These are phyloP conservation scores for Karstenula rhodostoma DNA, from an alignment of 2,329 filamentous ascomycete genomes.

Conservation along the genomic window DNA sequence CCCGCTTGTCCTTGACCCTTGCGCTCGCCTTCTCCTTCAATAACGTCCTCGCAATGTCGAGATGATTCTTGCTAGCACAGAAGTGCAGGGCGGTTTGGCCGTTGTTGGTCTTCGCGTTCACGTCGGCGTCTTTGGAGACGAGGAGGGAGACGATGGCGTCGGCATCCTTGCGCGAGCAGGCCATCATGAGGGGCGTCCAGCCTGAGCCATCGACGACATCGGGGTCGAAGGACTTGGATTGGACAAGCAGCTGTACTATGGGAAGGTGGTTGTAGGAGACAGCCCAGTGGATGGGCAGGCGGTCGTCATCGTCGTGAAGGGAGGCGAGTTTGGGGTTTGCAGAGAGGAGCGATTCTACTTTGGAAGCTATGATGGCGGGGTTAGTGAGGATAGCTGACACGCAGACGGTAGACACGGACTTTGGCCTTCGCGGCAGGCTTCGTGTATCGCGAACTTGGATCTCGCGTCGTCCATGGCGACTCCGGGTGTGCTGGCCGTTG, in stretches of 20 bases:
- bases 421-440: slow-evolving; percentile 84
- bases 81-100: slow-evolving; percentile 92
- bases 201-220: slow-evolving; percentile 83
- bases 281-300: slow-evolving; percentile 94
- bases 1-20: slow-evolving; percentile 81
- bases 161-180: slow-evolving; percentile 75
- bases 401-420: slow-evolving; percentile 60
- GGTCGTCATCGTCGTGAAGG: slow-evolving; percentile 82
- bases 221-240: slow-evolving; percentile 78
- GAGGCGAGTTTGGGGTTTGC: slow-evolving; percentile 80
- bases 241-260: slow-evolving; percentile 76
- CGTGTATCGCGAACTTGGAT: slow-evolving; percentile 83
- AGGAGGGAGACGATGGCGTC: slow-evolving; percentile 74
- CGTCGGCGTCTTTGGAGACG: slow-evolving; percentile 73
- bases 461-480: slow-evolving; percentile 39
- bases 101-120: slow-evolving; percentile 75
- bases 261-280: slow-evolving; percentile 80
- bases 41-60: slow-evolving; percentile 82
- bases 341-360: slow-evolving; percentile 78
- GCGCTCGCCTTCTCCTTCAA: slow-evolving; percentile 78
- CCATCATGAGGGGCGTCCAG: slow-evolving; percentile 88
- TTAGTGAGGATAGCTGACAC: slow-evolving; percentile 15
- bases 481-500: background rate
- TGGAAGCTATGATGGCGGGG: slow-evolving; percentile 60
- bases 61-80: slow-evolving; percentile 85